A percentile compares a stretch with the other conserved stretches of the same genome.
phyloP scores from a whole-genome alignment of 768 basidiomycete genomes.

The Auriscalpium microsporum region DNA sequence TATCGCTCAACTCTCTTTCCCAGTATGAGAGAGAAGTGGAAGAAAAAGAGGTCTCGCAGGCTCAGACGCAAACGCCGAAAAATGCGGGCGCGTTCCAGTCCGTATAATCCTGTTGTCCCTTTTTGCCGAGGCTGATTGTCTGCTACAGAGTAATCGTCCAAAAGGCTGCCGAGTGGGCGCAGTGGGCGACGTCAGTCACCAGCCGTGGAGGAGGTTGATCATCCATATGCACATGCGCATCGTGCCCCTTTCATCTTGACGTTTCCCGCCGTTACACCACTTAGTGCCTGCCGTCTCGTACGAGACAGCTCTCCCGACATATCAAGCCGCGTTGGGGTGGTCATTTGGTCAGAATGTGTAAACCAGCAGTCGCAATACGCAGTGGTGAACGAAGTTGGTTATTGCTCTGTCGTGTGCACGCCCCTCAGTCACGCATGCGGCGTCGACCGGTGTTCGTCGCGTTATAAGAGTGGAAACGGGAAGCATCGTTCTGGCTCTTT shows the following conservation, averaged over 20 bases:
- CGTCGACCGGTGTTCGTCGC: too few species aligned
- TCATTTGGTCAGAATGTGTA: slow-evolving; percentile 13
- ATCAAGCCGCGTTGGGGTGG: slow-evolving; percentile 15
- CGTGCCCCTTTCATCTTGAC: neutral
- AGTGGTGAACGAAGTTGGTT: too few species aligned
- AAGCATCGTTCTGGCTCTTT: too few species aligned
- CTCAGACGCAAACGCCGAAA: slow-evolving; percentile 93
- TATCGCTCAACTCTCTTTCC: neutral
- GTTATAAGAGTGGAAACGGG: too few species aligned
- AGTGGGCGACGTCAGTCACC: neutral
- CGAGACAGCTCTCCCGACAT: slow-evolving; percentile 5
- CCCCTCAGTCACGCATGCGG: too few species aligned
- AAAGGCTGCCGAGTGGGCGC: slow-evolving; percentile 8
- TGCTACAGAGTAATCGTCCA: slow-evolving; percentile 28
- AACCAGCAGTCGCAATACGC: slow-evolving; percentile 4
- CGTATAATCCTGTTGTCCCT: slow-evolving; percentile 26
- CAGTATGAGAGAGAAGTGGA: slow-evolving; percentile 95
- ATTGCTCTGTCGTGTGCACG: too few species aligned
- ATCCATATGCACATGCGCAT: neutral
- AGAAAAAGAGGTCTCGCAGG: slow-evolving; percentile 90
- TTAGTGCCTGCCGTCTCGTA: slow-evolving; percentile 6
- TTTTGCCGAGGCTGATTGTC: neutral
- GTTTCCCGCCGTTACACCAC: neutral
- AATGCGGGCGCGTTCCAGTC: slow-evolving; percentile 92
- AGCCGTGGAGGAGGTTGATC: neutral